A percentile compares a stretch with the other conserved stretches of the same genome.
These are phyloP conservation scores for Cercospora brassicicola DNA, from an alignment of 2,329 filamentous ascomycete species.

Conservation along the genomic window DNA sequence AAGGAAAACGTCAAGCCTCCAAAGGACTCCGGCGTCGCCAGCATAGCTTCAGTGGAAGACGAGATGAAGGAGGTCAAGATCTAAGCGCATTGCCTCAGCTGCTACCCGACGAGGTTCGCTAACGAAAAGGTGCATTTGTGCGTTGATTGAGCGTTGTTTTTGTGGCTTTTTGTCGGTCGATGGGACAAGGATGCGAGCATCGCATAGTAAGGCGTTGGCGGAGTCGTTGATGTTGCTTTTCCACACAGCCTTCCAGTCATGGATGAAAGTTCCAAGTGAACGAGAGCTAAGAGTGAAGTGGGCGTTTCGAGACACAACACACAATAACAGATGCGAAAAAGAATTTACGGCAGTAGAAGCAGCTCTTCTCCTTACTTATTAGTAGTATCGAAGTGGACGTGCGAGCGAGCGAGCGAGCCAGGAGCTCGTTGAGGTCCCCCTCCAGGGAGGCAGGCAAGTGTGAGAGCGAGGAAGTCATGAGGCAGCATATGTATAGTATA, in stretches of 20 bases:
- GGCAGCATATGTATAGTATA: background rate
- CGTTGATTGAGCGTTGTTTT: conserved; percentile 18
- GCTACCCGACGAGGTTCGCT: background rate
- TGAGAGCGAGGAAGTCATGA: background rate
- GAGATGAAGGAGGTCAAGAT: conserved; percentile 55
- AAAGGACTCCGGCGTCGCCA: conserved; percentile 26
- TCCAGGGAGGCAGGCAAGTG: background rate
- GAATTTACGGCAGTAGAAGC: conserved; percentile 13
- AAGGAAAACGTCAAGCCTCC: conserved; percentile 20
- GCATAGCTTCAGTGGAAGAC: conserved; percentile 27
- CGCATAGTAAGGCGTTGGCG: conserved; percentile 21
- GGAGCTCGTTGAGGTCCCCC: background rate
- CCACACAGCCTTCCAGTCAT: background rate
- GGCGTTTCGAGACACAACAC: background rate
- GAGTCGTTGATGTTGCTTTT: background rate
- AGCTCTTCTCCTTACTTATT: background rate
- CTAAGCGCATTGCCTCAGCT: conserved; percentile 15
- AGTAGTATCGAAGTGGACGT: background rate
- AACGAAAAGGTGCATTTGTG: conserved; percentile 9
- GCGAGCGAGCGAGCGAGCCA: background rate
- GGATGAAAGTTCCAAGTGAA: background rate
- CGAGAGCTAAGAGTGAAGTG: background rate
- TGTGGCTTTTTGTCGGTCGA: background rate
- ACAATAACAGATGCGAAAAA: background rate
- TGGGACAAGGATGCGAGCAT: conserved; percentile 13